phyloP scores from a whole-genome alignment of 306 rosid genomes.

The Quercus variabilis region DNA sequence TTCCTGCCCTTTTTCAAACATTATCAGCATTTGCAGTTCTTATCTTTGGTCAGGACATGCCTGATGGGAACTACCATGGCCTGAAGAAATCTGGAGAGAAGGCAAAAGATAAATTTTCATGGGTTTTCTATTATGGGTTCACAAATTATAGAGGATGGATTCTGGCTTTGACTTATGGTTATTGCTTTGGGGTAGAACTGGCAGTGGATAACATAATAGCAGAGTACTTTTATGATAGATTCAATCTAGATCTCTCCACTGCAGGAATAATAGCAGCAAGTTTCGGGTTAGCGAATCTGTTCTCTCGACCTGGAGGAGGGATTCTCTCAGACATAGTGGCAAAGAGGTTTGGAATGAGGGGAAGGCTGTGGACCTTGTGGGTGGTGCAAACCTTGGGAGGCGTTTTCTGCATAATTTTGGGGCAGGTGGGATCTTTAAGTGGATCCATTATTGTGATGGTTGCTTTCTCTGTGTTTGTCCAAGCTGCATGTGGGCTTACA shows the following conservation, averaged over 20 bases:
- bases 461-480: constrained; percentile 66
- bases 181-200: constrained; percentile 85
- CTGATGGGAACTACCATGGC: constrained; percentile 67
- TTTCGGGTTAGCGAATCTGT: constrained; percentile 66
- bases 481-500: constrained; percentile 92
- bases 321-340: constrained; percentile 53
- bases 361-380: constrained; percentile 79
- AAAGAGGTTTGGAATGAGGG: constrained; percentile 78
- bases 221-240: constrained; percentile 75
- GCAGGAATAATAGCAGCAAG: constrained; percentile 80
- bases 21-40: constrained; percentile 55
- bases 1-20: constrained; percentile 67
- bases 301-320: constrained; percentile 82
- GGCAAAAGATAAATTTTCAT: constrained; percentile 49
- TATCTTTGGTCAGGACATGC: constrained; percentile 65
- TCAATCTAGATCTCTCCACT: constrained; percentile 59
- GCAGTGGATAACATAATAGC: constrained; percentile 76
- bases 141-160: constrained; percentile 84
- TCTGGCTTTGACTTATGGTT: constrained; percentile 74
- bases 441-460: constrained; percentile 64
- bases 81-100: constrained; percentile 61
- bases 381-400: constrained; percentile 68
- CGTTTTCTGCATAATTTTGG: constrained; percentile 56
- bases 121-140: constrained; percentile 44
- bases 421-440: constrained; percentile 45